Evolutionary conservation across 2,329 filamentous ascomycete genomes (phyloP).

Genomic region (Macrophomina phaseolina): DNA sequence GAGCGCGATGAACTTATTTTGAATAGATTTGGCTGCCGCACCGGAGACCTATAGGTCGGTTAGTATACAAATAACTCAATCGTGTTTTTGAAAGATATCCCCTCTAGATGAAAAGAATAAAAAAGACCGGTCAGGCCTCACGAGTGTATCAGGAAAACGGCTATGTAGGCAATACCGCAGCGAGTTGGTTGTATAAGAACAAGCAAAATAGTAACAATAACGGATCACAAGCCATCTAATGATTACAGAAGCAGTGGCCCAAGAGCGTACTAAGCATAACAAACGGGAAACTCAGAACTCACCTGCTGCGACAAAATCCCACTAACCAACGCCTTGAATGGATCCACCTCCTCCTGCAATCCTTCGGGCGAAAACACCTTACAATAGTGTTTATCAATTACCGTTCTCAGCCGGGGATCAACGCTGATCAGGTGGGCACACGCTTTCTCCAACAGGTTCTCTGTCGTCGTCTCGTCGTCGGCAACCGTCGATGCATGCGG

Average conservation of each 20-base stretch:
- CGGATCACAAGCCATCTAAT: too few species aligned
- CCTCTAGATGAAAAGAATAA: too few species aligned
- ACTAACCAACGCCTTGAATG: slow-evolving; percentile 80
- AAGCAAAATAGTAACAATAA: not conserved
- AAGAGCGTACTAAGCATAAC: not conserved
- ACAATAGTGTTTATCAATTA: slow-evolving; percentile 79
- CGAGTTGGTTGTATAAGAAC: too few species aligned
- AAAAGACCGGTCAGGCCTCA: too few species aligned
- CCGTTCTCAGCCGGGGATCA: slow-evolving; percentile 72
- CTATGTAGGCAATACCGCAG: too few species aligned
- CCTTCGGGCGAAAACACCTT: slow-evolving; percentile 80
- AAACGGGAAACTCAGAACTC: slow-evolving; percentile 9
- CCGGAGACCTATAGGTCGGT: slow-evolving; percentile 71
- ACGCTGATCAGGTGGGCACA: slow-evolving; percentile 74
- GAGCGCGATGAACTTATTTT: slow-evolving; percentile 78
- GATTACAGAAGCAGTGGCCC: too few species aligned
- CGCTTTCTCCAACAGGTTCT: slow-evolving; percentile 75
- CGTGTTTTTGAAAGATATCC: not conserved
- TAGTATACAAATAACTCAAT: not conserved
- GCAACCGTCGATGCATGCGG: slow-evolving; percentile 41
- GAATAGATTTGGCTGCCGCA: slow-evolving; percentile 87
- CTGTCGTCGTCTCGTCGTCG: slow-evolving; percentile 64
- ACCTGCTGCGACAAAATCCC: slow-evolving; percentile 92
- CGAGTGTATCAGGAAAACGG: too few species aligned
- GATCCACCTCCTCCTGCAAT: slow-evolving; percentile 83